Evolutionary conservation across 352 stramenopile species (phyloP).

Genomic region (Peronospora farinosa): DNA sequence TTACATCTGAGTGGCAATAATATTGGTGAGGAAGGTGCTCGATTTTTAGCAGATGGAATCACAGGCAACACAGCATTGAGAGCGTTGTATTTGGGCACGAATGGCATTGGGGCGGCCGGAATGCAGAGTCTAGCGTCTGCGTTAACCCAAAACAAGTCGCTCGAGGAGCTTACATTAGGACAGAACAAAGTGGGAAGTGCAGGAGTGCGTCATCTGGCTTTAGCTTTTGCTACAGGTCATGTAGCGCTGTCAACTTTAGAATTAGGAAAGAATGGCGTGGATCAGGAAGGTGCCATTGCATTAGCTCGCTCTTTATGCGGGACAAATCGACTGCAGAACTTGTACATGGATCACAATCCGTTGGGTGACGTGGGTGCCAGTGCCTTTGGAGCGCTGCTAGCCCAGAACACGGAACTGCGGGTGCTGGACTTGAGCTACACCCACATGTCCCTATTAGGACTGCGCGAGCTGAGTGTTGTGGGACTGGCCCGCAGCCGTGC

Average conservation of each 20-base stretch:
- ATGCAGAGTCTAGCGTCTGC: slow-evolving; percentile 54
- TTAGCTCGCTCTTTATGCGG: slow-evolving; percentile 61
- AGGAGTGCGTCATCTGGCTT: slow-evolving; percentile 52
- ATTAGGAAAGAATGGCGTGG: slow-evolving; percentile 72
- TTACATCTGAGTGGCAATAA: slow-evolving; percentile 81
- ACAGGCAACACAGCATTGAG: slow-evolving; percentile 43
- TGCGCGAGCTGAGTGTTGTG: slow-evolving; percentile 60
- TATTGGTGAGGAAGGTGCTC: slow-evolving; percentile 67
- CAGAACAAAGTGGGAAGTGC: slow-evolving; percentile 69
- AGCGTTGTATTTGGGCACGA: slow-evolving; percentile 73
- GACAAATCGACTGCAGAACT: slow-evolving; percentile 53
- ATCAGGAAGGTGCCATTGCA: slow-evolving; percentile 55
- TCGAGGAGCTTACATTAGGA: slow-evolving; percentile 69
- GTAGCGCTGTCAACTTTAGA: slow-evolving; percentile 63
- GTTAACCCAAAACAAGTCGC: slow-evolving; percentile 45
- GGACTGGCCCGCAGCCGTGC: slow-evolving; percentile 55
- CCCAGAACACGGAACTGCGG: slow-evolving; percentile 61
- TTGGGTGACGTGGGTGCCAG: slow-evolving; percentile 64
- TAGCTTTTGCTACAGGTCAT: slow-evolving; percentile 45
- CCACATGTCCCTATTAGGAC: slow-evolving; percentile 66
- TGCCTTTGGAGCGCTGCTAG: slow-evolving; percentile 60
- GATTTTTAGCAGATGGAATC: slow-evolving; percentile 45
- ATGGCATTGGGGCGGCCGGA: slow-evolving; percentile 63
- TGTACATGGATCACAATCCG: slow-evolving; percentile 84
- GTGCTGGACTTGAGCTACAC: slow-evolving; percentile 80